These are phyloP conservation scores for Petrea volubilis DNA, from an alignment of 257 asterid genomes.

Conservation along the genomic window DNA sequence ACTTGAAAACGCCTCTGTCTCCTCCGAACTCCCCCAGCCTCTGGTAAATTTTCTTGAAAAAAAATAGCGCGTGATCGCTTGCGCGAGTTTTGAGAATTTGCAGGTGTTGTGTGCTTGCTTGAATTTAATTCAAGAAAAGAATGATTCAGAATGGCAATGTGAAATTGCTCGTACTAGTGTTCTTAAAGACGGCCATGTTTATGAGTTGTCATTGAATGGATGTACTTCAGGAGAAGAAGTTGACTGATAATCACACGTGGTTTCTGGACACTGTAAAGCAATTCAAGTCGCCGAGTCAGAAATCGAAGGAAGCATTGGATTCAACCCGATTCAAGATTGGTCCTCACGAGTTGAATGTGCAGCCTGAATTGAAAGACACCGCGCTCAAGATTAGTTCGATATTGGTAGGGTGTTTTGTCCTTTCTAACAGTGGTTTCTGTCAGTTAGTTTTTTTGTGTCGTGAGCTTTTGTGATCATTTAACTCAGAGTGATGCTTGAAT, in stretches of 20 bases:
- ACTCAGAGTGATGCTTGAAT: background rate
- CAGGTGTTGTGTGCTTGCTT: background rate
- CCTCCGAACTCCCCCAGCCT: slow-evolving; percentile 54
- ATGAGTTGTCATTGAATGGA: slow-evolving; percentile 12
- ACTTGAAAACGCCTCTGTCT: slow-evolving; percentile 61
- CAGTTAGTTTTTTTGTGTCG: background rate
- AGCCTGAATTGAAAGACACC: slow-evolving; percentile 57
- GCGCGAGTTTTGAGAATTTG: background rate
- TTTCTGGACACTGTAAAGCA: slow-evolving; percentile 50
- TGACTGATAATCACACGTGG: slow-evolving; percentile 81
- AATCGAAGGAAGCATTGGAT: slow-evolving; percentile 81
- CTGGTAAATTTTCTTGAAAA: slow-evolving; percentile 45
- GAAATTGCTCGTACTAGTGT: background rate
- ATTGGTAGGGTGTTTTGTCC: slow-evolving; percentile 47
- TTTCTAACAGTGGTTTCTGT: background rate
- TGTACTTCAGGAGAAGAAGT: slow-evolving; percentile 58
- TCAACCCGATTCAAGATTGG: slow-evolving; percentile 59
- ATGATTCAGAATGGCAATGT: background rate
- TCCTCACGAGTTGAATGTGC: slow-evolving; percentile 51
- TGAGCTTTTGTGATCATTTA: background rate
- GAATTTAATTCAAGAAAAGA: background rate
- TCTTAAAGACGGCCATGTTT: slow-evolving; percentile 7
- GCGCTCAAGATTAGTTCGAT: slow-evolving; percentile 70
- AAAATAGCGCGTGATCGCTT: background rate
- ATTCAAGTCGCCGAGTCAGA: slow-evolving; percentile 70